Evolutionary conservation across 2,329 filamentous ascomycete genomes (phyloP).

Genomic region (Diplodia seriata): DNA sequence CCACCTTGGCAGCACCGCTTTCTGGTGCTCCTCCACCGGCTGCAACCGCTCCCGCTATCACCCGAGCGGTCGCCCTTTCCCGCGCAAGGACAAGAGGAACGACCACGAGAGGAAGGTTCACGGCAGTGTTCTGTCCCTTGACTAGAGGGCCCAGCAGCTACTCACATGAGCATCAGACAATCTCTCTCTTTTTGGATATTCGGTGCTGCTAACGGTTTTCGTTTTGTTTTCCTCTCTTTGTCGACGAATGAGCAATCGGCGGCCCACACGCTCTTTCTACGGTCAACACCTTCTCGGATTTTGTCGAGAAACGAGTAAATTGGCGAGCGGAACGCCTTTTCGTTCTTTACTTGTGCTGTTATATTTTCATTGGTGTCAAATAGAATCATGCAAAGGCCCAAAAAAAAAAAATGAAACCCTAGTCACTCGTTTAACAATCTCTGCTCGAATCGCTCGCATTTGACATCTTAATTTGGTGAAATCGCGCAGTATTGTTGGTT

Average conservation of each 20-base stretch:
- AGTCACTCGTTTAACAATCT: not conserved
- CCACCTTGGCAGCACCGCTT: not conserved
- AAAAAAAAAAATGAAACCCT: not conserved
- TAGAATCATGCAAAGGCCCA: not conserved
- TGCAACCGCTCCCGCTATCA: not conserved
- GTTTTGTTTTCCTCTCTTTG: not conserved
- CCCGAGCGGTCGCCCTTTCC: not conserved
- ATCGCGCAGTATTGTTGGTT: no score
- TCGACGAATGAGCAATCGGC: not conserved
- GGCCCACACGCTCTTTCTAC: not conserved
- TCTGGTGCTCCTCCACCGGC: not conserved
- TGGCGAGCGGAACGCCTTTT: not conserved
- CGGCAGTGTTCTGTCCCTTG: not conserved
- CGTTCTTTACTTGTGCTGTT: not conserved
- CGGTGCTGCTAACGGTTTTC: not conserved
- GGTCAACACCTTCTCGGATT: not conserved
- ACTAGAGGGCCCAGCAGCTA: not conserved
- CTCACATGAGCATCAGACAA: accelerated
- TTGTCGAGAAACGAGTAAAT: not conserved
- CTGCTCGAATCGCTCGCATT: not conserved
- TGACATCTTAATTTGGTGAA: not conserved
- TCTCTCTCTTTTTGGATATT: no score
- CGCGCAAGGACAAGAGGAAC: slow-evolving; percentile 31
- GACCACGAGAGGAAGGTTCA: slow-evolving; percentile 33
- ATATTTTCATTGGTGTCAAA: not conserved